Base-by-base conservation (phyloP, 805 yeast species). In the Cyberlindnera xishuangbannaensis region DNA sequence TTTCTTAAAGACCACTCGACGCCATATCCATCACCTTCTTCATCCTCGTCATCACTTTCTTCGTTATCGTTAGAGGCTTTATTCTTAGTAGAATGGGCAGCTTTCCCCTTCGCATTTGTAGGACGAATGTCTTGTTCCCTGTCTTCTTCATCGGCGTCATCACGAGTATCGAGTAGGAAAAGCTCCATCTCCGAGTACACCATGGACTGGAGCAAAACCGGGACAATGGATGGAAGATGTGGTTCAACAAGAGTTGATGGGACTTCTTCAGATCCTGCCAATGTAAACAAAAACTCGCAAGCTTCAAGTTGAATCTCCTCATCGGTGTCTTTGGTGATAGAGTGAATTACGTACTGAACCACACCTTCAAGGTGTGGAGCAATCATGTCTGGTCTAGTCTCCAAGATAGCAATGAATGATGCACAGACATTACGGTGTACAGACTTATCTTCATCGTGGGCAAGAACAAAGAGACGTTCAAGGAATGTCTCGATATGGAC, bases 1-100 rank as follows among this genome's bases (percentile, higher is more conserved):
- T 90, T 90, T 51, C 98, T 71, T 38, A 92, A 61, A 49, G 79
- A 86, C 98, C 98, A 92, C 47, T 78, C 85, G 22, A 78, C 75
- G 28, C 77, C 69, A 23, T 72, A 77, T 35, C 71, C 79, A 30
- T 71, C 82, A 33, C 73, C 83, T 30, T 30, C 33, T 18, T 76
- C 88, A 9, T 78, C 92, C 19, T 77, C 90, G 17, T 75, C 85
- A 12, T 74, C 84, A 11, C 72, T 81, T 18, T 69, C 78, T 26
- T 73, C 78, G 12, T 70, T 77, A 8, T 70, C 76, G 11, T 25
- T 21, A 12, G 13, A 21, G 15, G 60, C 67, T 15, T 60, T 64
- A 13, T 25, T 16, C 43, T 47, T 37, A 8, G 47, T 5, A 38
- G 39, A 31, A 33, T 44, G 46, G 6, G 53, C 39, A 9, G 42